Evolutionary conservation across 2,329 filamentous ascomycete genomes (phyloP).

Genomic region (Didymella pinodella): DNA sequence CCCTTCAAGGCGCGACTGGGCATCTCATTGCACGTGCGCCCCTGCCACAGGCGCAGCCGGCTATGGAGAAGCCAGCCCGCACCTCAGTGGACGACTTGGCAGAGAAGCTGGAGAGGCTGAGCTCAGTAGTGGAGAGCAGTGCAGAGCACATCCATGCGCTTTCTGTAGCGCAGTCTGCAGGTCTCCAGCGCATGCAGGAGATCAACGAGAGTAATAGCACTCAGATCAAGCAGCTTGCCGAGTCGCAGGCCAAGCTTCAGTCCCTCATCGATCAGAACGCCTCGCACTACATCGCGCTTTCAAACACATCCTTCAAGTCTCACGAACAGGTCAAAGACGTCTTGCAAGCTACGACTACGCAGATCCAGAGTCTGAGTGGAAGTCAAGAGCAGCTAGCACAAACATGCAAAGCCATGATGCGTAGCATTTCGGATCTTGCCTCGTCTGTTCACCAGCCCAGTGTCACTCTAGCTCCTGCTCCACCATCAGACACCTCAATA

Average conservation of each 20-base stretch:
- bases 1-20: slow-evolving; percentile 41
- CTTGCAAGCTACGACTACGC: slow-evolving; percentile 37
- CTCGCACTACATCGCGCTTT: slow-evolving; percentile 47
- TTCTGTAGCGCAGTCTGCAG: slow-evolving; percentile 44
- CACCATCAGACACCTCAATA: slow-evolving; percentile 23
- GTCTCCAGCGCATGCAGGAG: slow-evolving; percentile 48
- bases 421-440: slow-evolving; percentile 35
- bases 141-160: slow-evolving; percentile 45
- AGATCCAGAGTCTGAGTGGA: slow-evolving; percentile 40
- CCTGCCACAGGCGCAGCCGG: slow-evolving; percentile 8
- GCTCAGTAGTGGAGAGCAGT: slow-evolving; percentile 41
- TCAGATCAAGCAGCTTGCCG: slow-evolving; percentile 47
- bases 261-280: slow-evolving; percentile 44
- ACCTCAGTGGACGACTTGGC: slow-evolving; percentile 37
- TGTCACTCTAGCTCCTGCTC: slow-evolving; percentile 3
- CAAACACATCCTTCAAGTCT: slow-evolving; percentile 42
- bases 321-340: slow-evolving; percentile 42
- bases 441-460: slow-evolving; percentile 28
- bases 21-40: slow-evolving; percentile 24
- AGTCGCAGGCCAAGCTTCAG: slow-evolving; percentile 43
- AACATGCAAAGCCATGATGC: slow-evolving; percentile 44
- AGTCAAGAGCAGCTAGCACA: slow-evolving; percentile 40
- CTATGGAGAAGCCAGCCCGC: slow-evolving; percentile 17
- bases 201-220: slow-evolving; percentile 48
- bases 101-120: slow-evolving; percentile 38